These are phyloP conservation scores for Eruca vesicaria DNA, from an alignment of 441 rosid genomes.

Conservation along the genomic window DNA sequence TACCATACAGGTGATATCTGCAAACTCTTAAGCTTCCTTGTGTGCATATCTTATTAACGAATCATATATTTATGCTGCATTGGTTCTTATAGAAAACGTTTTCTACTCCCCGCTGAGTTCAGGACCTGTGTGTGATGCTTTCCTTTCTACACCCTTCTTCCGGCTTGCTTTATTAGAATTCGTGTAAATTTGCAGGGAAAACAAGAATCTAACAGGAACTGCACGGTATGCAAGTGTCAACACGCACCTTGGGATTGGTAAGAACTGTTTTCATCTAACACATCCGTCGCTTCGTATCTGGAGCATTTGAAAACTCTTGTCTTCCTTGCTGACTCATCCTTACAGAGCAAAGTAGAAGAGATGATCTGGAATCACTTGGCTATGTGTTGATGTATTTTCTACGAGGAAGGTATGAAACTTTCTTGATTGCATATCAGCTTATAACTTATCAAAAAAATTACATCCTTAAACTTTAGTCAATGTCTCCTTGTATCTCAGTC, in stretches of 20 bases:
- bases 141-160: not conserved
- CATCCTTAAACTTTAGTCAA: not conserved
- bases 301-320: not conserved
- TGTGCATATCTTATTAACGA: too few relatives aligned
- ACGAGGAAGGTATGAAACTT: constrained; percentile 48
- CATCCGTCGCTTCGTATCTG: too few relatives aligned
- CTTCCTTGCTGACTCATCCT: constrained; percentile 9
- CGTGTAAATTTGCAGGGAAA: constrained; percentile 42
- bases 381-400: constrained; percentile 62
- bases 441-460: not conserved
- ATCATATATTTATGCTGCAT: too few relatives aligned
- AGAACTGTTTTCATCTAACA: constrained; percentile 18
- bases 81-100: not conserved
- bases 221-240: constrained; percentile 70
- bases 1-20: constrained; percentile 47
- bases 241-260: constrained; percentile 68
- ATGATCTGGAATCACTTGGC: constrained; percentile 66
- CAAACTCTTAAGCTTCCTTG: too few relatives aligned
- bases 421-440: not conserved
- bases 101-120: not conserved
- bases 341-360: constrained; percentile 71
- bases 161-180: constrained; percentile 4
- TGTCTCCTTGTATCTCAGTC: constrained; percentile 39
- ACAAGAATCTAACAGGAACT: constrained; percentile 62
- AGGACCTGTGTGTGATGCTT: not conserved